These are phyloP conservation scores for Chaetoceros muelleri DNA, from an alignment of 108 stramenopile genomes.

Conservation along the genomic window DNA sequence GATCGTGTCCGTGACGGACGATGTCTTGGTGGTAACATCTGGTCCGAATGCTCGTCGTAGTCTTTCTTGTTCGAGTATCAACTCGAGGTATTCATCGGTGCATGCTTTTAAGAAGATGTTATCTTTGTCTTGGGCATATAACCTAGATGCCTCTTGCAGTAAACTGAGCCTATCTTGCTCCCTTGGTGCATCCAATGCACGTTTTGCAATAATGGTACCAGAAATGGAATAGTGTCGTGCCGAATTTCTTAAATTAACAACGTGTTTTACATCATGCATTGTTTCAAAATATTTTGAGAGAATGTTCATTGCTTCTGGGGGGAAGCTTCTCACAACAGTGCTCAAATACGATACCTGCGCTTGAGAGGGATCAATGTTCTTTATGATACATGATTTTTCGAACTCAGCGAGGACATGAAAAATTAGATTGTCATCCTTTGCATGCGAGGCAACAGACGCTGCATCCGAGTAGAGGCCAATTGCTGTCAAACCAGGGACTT, in stretches of 20 bases:
- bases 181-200: slow-evolving; percentile 28
- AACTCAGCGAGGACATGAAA: slow-evolving; percentile 49
- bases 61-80: slow-evolving; percentile 64
- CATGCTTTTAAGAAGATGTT: slow-evolving; percentile 60
- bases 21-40: slow-evolving; percentile 55
- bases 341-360: slow-evolving; percentile 24
- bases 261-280: slow-evolving; percentile 37
- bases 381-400: slow-evolving; percentile 34
- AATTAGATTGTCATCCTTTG: slow-evolving; percentile 65
- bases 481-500: slow-evolving; percentile 67
- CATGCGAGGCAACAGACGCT: slow-evolving; percentile 56
- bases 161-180: slow-evolving; percentile 25
- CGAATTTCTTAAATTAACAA: slow-evolving; percentile 39
- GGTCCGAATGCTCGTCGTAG: slow-evolving; percentile 40
- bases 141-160: slow-evolving; percentile 52
- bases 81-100: slow-evolving; percentile 66
- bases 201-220: slow-evolving; percentile 43
- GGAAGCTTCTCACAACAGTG: slow-evolving; percentile 58
- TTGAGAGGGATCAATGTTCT: slow-evolving; percentile 11
- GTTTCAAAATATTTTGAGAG: slow-evolving; percentile 31
- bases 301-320: slow-evolving; percentile 62
- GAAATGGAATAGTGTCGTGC: slow-evolving; percentile 48
- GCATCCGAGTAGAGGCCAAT: slow-evolving; percentile 69
- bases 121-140: slow-evolving; percentile 69
- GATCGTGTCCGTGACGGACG: slow-evolving; percentile 60